Percentiles rank a stretch among this genome's conserved stretches.
phyloP scores from a whole-genome alignment of 1,284 basidiomycete genomes.

The Trametes sp. region DNA sequence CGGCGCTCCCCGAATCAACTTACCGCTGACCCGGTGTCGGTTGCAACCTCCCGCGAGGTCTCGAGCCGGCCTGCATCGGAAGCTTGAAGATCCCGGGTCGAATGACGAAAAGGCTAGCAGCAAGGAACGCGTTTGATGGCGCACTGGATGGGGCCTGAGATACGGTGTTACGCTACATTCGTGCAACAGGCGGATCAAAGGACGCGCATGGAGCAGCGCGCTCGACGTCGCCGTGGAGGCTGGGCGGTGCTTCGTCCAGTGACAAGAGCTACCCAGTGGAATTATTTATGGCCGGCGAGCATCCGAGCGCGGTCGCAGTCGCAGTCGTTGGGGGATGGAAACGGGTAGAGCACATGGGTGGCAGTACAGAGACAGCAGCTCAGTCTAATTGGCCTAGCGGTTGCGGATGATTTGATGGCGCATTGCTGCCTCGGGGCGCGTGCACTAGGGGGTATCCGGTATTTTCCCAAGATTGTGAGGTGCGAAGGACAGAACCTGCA shows the following conservation, averaged over 20 bases:
- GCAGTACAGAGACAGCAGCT: constrained; percentile 24
- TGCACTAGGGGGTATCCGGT: not conserved
- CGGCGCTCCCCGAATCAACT: not conserved
- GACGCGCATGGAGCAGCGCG: not conserved
- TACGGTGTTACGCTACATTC: constrained; percentile 9
- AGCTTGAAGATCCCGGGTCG: constrained; percentile 6
- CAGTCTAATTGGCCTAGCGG: constrained; percentile 4
- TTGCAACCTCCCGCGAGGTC: not conserved
- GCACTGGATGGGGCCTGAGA: not conserved
- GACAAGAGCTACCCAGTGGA: not conserved
- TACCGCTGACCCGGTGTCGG: not conserved
- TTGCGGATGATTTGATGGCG: constrained; percentile 5
- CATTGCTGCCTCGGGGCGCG: not conserved
- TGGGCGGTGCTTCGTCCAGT: not conserved
- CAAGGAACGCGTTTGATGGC: constrained; percentile 12
- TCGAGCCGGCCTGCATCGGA: not conserved
- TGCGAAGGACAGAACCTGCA: not conserved
- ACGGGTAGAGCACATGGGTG: constrained; percentile 24
- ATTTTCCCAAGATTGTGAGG: not conserved
- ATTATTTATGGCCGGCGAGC: not conserved
- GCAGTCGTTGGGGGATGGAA: constrained; percentile 3
- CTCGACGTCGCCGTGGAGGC: not conserved
- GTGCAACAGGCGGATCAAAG: constrained; percentile 13
- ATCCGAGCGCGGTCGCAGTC: not conserved
- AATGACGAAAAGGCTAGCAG: not conserved